These are phyloP conservation scores for Coleophoma cylindrospora DNA, from an alignment of 2,329 filamentous ascomycete species.

Conservation along the genomic window DNA sequence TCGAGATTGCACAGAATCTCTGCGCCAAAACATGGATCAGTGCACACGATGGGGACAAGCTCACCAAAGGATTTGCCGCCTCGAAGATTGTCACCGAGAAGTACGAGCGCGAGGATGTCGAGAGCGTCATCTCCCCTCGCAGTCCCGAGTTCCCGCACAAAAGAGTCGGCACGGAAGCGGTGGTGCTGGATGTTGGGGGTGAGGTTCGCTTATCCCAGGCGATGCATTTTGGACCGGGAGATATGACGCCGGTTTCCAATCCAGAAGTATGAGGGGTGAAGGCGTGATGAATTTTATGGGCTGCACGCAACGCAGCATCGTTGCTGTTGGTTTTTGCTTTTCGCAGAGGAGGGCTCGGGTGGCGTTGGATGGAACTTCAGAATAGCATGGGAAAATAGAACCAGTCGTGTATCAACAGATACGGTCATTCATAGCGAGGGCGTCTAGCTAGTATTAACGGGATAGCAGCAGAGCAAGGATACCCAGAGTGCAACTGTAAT, in stretches of 20 bases:
- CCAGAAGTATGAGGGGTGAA: neutral
- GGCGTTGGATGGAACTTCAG: neutral
- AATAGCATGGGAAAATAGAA: too few relatives aligned
- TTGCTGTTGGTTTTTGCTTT: neutral
- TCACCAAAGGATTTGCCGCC: conserved; percentile 45
- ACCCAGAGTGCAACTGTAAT: too few relatives aligned
- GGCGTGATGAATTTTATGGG: too few relatives aligned
- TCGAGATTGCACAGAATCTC: conserved; percentile 48
- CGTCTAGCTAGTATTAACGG: too few relatives aligned
- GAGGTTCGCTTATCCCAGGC: conserved; percentile 31
- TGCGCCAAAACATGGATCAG: conserved; percentile 54
- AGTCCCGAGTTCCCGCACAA: conserved; percentile 15
- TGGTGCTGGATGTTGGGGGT: conserved; percentile 37
- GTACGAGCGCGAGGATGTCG: conserved; percentile 40
- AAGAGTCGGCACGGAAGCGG: conserved; percentile 31
- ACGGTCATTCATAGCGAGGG: too few relatives aligned
- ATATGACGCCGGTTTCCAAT: neutral
- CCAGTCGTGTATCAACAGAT: too few relatives aligned
- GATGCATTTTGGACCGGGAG: conserved; percentile 4
- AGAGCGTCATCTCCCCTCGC: conserved; percentile 25
- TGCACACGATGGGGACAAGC: conserved; percentile 56
- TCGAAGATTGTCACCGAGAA: conserved; percentile 41
- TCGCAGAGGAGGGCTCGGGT: neutral
- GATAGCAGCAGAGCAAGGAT: too few relatives aligned
- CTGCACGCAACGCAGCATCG: neutral